phyloP scores from a whole-genome alignment of 2,329 filamentous ascomycete genomes.

The Camillea tinctor region DNA sequence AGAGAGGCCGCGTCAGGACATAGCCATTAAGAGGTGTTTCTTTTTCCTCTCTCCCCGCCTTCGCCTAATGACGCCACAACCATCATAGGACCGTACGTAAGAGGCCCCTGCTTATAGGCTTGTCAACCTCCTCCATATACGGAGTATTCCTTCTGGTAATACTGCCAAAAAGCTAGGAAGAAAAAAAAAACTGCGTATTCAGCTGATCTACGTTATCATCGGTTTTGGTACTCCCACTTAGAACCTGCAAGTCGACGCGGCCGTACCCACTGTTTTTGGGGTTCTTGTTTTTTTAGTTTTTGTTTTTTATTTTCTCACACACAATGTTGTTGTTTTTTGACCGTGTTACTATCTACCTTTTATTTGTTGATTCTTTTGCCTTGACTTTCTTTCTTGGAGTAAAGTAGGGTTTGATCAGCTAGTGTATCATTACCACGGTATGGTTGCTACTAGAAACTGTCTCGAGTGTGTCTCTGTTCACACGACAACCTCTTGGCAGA shows the following conservation, averaged over 20 bases:
- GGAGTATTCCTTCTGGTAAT: background rate
- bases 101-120: background rate
- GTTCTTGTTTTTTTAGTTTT: slow-evolving; percentile 6
- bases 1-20: background rate
- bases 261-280: slow-evolving; percentile 3
- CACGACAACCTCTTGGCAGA: background rate
- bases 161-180: too few relatives aligned
- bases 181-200: background rate
- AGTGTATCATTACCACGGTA: background rate
- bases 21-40: background rate
- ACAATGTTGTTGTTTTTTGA: background rate
- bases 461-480: background rate
- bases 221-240: slow-evolving; percentile 4
- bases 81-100: background rate
- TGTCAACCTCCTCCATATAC: background rate
- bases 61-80: background rate
- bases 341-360: background rate
- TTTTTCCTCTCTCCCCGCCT: background rate
- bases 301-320: background rate
- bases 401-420: background rate
- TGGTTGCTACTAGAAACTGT: background rate
- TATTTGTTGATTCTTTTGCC: background rate
- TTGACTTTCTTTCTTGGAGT: background rate
- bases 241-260: slow-evolving; percentile 11
- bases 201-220: background rate